Conservation (phyloP, 768 basidiomycete species). For the Hericium alpestre region DNA sequence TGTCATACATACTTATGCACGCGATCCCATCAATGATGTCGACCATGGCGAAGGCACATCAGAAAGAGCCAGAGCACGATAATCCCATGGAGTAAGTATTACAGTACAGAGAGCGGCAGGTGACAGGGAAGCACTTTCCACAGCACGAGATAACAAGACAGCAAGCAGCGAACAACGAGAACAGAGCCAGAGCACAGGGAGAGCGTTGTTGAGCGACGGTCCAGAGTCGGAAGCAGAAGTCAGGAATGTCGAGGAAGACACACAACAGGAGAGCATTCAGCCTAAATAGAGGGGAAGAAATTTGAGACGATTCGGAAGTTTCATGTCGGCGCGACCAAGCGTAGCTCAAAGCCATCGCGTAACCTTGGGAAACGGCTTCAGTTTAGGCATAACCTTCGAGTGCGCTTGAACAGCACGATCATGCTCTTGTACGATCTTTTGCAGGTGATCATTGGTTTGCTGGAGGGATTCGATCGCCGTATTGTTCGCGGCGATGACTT, state of each 20-base stretch:
- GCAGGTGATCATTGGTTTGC: not conserved
- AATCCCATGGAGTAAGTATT: too few relatives aligned
- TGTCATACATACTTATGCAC: too few relatives aligned
- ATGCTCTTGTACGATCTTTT: not conserved
- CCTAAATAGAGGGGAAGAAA: not conserved
- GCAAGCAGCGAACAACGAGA: too few relatives aligned
- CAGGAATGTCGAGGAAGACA: not conserved
- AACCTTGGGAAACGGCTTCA: not conserved
- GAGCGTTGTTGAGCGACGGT: not conserved
- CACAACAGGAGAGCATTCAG: not conserved
- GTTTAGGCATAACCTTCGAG: not conserved
- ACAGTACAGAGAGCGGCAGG: too few relatives aligned
- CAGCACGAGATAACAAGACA: too few relatives aligned
- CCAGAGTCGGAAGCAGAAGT: not conserved
- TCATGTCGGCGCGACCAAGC: not conserved
- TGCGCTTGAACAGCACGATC: slow-evolving; percentile 1
- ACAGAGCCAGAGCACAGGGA: too few relatives aligned
- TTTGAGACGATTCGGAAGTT: not conserved
- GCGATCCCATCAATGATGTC: too few relatives aligned
- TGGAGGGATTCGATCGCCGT: not conserved
- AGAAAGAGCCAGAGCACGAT: too few relatives aligned
- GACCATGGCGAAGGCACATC: too few relatives aligned
- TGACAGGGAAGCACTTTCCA: too few relatives aligned
- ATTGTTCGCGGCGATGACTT: not conserved
- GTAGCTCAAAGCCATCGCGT: not conserved